Evolutionary conservation across 495 filamentous ascomycete species (phyloP).

Genomic region (Bryoglossum gracile): DNA sequence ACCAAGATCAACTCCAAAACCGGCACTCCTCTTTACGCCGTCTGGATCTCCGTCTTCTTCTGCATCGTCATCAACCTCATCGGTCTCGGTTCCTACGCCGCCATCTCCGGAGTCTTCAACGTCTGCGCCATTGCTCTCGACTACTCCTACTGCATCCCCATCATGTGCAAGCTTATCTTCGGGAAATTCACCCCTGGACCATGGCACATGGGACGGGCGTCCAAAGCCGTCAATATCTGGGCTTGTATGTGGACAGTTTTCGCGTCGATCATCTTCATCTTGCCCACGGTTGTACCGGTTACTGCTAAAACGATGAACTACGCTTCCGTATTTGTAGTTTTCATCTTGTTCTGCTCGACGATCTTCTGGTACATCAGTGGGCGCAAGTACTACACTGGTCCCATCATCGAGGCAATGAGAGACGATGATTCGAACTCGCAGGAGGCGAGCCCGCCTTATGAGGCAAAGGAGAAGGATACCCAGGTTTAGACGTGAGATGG

Average conservation of each 20-base stretch:
- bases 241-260: slow-evolving; percentile 54
- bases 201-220: slow-evolving; percentile 48
- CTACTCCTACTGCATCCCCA: slow-evolving; percentile 54
- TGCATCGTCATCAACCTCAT: slow-evolving; percentile 57
- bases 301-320: slow-evolving; percentile 28
- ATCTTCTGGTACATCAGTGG: slow-evolving; percentile 46
- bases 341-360: slow-evolving; percentile 34
- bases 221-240: slow-evolving; percentile 41
- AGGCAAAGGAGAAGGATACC: not conserved
- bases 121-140: slow-evolving; percentile 57
- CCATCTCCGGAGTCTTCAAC: slow-evolving; percentile 57
- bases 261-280: slow-evolving; percentile 53
- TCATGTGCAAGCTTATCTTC: slow-evolving; percentile 52
- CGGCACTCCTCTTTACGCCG: slow-evolving; percentile 51
- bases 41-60: slow-evolving; percentile 50
- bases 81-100: slow-evolving; percentile 52
- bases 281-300: slow-evolving; percentile 50
- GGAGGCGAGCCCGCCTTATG: not conserved
- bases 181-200: slow-evolving; percentile 51
- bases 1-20: slow-evolving; percentile 44
- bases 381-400: slow-evolving; percentile 44
- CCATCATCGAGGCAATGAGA: slow-evolving; percentile 36
- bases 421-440: slow-evolving; percentile 22
- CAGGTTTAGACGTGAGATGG: not conserved
- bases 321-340: slow-evolving; percentile 34